A percentile compares a stretch with the other conserved stretches of the same genome.
Evolutionary conservation across 371 early-diverging fungal species (phyloP).

Genomic region (Apophysomyces elegans): DNA sequence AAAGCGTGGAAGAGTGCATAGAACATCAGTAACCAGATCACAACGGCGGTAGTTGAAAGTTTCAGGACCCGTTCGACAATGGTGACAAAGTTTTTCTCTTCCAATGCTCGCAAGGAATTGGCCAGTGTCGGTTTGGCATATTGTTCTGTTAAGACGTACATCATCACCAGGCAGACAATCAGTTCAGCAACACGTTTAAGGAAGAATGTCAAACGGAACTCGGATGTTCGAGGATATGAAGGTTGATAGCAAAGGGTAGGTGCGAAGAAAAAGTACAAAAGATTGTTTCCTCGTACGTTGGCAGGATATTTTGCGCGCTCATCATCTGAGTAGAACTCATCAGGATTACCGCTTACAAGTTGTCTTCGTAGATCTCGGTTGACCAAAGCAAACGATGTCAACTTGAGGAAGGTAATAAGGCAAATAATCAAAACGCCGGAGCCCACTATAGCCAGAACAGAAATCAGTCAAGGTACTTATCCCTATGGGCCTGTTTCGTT

Average conservation of each 20-base stretch:
- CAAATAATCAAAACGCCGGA: slow-evolving; percentile 64
- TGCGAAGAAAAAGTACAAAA: slow-evolving; percentile 79
- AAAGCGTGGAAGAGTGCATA: slow-evolving; percentile 87
- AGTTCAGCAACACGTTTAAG: slow-evolving; percentile 80
- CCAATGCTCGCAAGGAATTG: slow-evolving; percentile 78
- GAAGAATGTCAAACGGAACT: slow-evolving; percentile 76
- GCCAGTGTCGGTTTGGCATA: slow-evolving; percentile 85
- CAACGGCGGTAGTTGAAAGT: slow-evolving; percentile 78
- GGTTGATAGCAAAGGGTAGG: slow-evolving; percentile 93
- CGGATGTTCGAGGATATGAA: slow-evolving; percentile 76
- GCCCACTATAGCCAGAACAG: slow-evolving; percentile 46
- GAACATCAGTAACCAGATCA: slow-evolving; percentile 90
- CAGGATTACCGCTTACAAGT: slow-evolving; percentile 34
- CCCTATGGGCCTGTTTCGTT: neutral
- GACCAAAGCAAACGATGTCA: slow-evolving; percentile 78
- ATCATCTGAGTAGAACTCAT: slow-evolving; percentile 38
- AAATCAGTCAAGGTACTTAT: neutral
- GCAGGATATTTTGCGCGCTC: slow-evolving; percentile 71
- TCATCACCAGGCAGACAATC: slow-evolving; percentile 65
- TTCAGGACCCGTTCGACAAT: slow-evolving; percentile 88
- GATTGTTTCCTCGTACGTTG: slow-evolving; percentile 72
- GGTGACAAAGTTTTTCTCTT: slow-evolving; percentile 63
- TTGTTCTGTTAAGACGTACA: slow-evolving; percentile 85
- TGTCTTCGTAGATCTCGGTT: slow-evolving; percentile 68
- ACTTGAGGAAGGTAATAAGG: slow-evolving; percentile 74